Evolutionary conservation across 2,329 filamentous ascomycete genomes (phyloP).

Genomic region (Blastomyces silverae): DNA sequence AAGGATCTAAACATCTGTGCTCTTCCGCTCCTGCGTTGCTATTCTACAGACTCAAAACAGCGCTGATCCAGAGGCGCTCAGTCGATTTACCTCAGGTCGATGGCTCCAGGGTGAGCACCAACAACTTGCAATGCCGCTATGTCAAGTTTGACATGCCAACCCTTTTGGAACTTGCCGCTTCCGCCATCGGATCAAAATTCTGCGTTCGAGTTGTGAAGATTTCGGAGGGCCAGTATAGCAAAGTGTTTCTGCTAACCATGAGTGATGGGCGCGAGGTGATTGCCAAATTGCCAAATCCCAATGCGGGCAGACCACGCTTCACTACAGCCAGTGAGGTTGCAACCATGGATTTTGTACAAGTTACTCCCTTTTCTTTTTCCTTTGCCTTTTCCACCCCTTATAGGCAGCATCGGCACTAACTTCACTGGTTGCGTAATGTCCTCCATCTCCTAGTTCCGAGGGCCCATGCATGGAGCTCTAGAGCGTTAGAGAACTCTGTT

Average conservation of each 20-base stretch:
- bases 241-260: constrained; percentile 29
- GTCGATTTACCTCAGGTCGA: constrained; percentile 28
- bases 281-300: constrained; percentile 17
- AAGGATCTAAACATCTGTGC: neutral
- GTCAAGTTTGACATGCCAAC: constrained; percentile 30
- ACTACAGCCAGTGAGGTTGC: neutral
- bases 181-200: constrained; percentile 27
- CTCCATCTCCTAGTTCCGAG: too few relatives aligned
- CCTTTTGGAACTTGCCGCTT: constrained; percentile 32
- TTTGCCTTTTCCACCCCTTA: too few relatives aligned
- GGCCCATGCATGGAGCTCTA: too few relatives aligned
- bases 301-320: constrained; percentile 9
- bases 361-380: too few relatives aligned
- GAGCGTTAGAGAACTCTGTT: too few relatives aligned
- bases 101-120: constrained; percentile 34
- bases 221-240: constrained; percentile 28
- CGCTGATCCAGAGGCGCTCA: constrained; percentile 20
- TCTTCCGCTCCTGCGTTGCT: neutral
- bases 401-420: too few relatives aligned
- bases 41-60: constrained; percentile 20
- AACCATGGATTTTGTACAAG: too few relatives aligned
- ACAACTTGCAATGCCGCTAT: constrained; percentile 30
- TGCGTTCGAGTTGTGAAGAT: constrained; percentile 32
- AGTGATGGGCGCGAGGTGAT: constrained; percentile 17
- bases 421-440: too few relatives aligned